Percentiles rank a stretch among this genome's conserved stretches.
Conservation (phyloP, 2,329 filamentous ascomycete species). For the Aureobasidium melanogenum region DNA sequence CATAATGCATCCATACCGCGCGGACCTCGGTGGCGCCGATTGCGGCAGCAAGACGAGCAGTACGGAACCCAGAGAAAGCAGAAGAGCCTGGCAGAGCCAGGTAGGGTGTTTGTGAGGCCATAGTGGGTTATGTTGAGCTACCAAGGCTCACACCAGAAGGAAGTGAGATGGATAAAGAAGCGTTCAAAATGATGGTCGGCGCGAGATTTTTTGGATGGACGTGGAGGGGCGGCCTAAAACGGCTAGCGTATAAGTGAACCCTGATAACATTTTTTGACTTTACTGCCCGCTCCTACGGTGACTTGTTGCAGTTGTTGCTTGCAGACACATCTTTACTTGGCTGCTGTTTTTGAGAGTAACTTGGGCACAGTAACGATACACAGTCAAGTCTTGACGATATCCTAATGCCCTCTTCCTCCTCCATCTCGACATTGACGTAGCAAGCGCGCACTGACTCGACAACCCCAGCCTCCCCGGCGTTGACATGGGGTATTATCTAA, state of each 20-base stretch:
- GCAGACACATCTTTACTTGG: not conserved
- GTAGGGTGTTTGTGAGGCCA: constrained; percentile 23
- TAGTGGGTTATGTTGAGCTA: constrained; percentile 9
- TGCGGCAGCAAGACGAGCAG: constrained; percentile 35
- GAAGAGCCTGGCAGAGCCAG: constrained; percentile 42
- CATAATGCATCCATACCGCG: constrained; percentile 44
- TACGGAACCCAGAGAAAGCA: constrained; percentile 46
- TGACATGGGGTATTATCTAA: constrained; percentile 11
- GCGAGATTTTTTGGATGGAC: constrained; percentile 10
- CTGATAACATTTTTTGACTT: not conserved
- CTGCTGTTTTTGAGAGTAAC: not conserved
- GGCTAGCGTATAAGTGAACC: not conserved
- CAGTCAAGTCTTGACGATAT: not conserved
- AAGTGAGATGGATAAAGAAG: constrained; percentile 4
- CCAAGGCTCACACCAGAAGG: constrained; percentile 12
- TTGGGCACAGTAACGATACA: not conserved
- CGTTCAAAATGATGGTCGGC: constrained; percentile 2
- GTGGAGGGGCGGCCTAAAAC: not conserved
- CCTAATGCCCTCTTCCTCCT: not conserved
- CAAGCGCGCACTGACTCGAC: not conserved
- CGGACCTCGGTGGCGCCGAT: constrained; percentile 39
- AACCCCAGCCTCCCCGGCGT: constrained; percentile 6
- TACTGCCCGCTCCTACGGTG: not conserved
- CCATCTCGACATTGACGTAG: not conserved
- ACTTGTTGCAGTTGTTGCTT: not conserved